Evolutionary conservation across 2,329 filamentous ascomycete species (phyloP).

Genomic region (Talaromyces sp.): DNA sequence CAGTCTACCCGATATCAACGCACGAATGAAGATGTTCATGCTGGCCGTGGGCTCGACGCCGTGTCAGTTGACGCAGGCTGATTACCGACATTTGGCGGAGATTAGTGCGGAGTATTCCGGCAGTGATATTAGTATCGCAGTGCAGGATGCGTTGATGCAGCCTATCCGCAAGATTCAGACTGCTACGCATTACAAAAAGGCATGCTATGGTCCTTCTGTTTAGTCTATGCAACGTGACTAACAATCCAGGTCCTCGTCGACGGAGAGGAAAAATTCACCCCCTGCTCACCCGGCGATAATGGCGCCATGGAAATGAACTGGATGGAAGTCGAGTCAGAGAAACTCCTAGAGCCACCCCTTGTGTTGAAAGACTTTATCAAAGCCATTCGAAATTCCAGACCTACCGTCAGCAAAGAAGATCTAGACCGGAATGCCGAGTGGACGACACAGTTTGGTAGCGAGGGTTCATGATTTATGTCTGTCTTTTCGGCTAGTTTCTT

Average conservation of each 20-base stretch:
- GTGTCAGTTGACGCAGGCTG: conserved; percentile 71
- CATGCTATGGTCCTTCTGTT: conserved; percentile 37
- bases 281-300: conserved; percentile 86
- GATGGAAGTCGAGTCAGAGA: conserved; percentile 78
- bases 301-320: conserved; percentile 91
- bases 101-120: conserved; percentile 92
- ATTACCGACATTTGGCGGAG: conserved; percentile 75
- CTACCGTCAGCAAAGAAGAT: conserved; percentile 86
- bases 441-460: conserved; percentile 94
- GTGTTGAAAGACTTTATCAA: conserved; percentile 89
- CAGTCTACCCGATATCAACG: conserved; percentile 79
- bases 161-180: conserved; percentile 95
- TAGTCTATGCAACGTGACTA: not conserved
- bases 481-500: not conserved
- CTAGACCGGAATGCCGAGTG: conserved; percentile 81
- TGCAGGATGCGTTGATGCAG: conserved; percentile 96
- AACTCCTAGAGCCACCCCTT: conserved; percentile 81
- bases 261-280: conserved; percentile 61
- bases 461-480: conserved; percentile 58
- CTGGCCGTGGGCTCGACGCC: conserved; percentile 90
- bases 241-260: conserved; percentile 66
- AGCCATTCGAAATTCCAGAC: conserved; percentile 81
- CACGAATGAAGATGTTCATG: conserved; percentile 92
- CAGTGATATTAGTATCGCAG: conserved; percentile 91
- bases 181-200: conserved; percentile 95